These are phyloP conservation scores for Oxyria digyna DNA, from an alignment of 148 eudicot genomes.

Conservation along the genomic window DNA sequence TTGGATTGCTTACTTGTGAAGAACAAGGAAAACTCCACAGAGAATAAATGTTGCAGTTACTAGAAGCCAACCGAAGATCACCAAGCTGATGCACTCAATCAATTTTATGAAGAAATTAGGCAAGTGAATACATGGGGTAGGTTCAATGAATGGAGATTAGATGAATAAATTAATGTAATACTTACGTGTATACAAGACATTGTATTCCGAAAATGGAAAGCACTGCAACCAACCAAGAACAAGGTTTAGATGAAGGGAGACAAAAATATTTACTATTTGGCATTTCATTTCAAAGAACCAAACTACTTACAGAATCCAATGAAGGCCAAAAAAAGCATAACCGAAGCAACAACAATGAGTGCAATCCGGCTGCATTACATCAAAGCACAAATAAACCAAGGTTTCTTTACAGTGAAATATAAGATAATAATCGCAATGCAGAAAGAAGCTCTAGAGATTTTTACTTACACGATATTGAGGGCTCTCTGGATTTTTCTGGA, in stretches of 20 bases:
- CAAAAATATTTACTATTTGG: not conserved
- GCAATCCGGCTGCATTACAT: conserved; percentile 40
- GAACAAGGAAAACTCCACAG: conserved; percentile 65
- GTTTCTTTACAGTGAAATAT: not conserved
- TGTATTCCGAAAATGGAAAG: conserved; percentile 66
- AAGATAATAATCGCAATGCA: not conserved
- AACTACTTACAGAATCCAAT: conserved; percentile 68
- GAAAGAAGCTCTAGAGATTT: not conserved
- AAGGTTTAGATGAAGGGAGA: not conserved
- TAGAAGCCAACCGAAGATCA: conserved; percentile 68
- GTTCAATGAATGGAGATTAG: not conserved
- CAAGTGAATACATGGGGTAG: not conserved
- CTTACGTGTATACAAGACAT: conserved; percentile 80
- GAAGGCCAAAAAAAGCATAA: conserved; percentile 62
- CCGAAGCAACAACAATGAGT: conserved; percentile 60
- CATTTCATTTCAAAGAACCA: not conserved
- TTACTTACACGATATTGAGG: conserved; percentile 59
- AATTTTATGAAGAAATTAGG: not conserved
- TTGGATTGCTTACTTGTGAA: conserved; percentile 62
- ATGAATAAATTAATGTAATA: not conserved
- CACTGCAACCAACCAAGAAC: conserved; percentile 36
- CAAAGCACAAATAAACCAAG: not conserved
- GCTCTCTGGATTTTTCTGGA: conserved; percentile 25
- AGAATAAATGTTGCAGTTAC: conserved; percentile 65
- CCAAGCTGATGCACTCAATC: conserved; percentile 37